Evolutionary conservation across 306 rosid species (phyloP).

Genomic region (Glycine soja): DNA sequence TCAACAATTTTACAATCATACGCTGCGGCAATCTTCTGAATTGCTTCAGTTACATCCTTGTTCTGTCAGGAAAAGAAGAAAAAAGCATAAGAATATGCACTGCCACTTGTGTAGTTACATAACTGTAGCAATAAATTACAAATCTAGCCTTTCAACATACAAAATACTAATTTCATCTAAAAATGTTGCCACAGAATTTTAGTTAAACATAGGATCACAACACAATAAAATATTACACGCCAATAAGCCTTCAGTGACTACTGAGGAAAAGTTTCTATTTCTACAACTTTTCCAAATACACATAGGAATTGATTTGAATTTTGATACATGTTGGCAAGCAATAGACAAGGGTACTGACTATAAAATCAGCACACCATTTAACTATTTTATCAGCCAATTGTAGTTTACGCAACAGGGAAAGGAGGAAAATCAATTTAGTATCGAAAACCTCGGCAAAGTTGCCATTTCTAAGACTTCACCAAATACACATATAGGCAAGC

Average conservation of each 20-base stretch:
- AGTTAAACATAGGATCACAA: not conserved
- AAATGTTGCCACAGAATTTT: not conserved
- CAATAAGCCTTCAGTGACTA: no score
- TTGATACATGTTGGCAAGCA: not conserved
- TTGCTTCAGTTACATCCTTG: constrained; percentile 85
- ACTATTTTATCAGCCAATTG: not conserved
- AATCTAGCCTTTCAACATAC: not conserved
- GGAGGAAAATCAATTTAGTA: not conserved
- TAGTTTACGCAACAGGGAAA: not conserved
- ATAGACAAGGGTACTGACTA: not conserved
- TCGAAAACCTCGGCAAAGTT: constrained; percentile 70
- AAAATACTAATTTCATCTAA: not conserved
- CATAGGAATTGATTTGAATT: not conserved
- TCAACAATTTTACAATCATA: constrained; percentile 96
- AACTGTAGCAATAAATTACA: not conserved
- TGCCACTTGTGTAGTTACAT: not conserved
- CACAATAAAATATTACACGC: not conserved
- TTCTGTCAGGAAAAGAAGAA: constrained; percentile 54
- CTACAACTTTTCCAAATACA: not conserved
- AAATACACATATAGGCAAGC: not conserved
- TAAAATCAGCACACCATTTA: not conserved
- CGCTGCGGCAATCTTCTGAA: constrained; percentile 86
- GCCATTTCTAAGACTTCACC: constrained; percentile 37
- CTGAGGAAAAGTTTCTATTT: no score
- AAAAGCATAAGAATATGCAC: not conserved